Base-by-base conservation (phyloP, 345 rosid species). In the Aegle marmelos region DNA sequence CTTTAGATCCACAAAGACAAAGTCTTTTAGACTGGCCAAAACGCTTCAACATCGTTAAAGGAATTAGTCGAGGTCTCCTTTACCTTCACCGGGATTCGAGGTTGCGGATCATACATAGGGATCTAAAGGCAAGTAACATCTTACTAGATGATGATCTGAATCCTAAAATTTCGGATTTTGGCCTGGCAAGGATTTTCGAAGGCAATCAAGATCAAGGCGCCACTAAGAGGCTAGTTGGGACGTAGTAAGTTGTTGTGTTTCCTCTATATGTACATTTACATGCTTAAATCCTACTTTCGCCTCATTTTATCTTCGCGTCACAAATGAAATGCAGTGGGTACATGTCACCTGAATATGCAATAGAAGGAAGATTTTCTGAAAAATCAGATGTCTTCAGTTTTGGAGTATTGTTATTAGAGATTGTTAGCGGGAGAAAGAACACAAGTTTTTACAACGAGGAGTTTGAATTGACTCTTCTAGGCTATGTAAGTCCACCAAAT, bases 311-410 rank as follows among this genome's bases (percentile, higher is more conserved):
- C 66, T 6, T 5, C 41, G 41, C 56, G 10, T 36, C 6, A 54
- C 31, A 31, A 39, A 17, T 56, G 9, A 76, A 68, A 37, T 76
- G 50, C 74, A 89, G 88, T 66, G 90, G 92, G 17, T 89, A 85
- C 59, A 84, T 83, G 89, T 76, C 88, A 5, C 89, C 87, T 0
- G 89, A 85, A 75, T 87, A 83, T 60, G 87, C 87, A 76, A 48
- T 83, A 80, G 79, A 83, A 78, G 90, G 90, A 4, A 31, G 66
- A 6, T 87, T 87, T 68, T 87, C 86, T 0, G 88, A 82, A 78
- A 86, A 86, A 71, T 88, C 89, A 0, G 89, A 86, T 65, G 87
- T 88, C 13, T 86, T 79, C 69, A 86, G 89, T 53, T 88, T 86
- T 13, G 88, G 91, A 19, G 87, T 85, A 41, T 74, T 85, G 30